Evolutionary conservation across 768 basidiomycete species (phyloP).

Genomic region (Collybia nuda): DNA sequence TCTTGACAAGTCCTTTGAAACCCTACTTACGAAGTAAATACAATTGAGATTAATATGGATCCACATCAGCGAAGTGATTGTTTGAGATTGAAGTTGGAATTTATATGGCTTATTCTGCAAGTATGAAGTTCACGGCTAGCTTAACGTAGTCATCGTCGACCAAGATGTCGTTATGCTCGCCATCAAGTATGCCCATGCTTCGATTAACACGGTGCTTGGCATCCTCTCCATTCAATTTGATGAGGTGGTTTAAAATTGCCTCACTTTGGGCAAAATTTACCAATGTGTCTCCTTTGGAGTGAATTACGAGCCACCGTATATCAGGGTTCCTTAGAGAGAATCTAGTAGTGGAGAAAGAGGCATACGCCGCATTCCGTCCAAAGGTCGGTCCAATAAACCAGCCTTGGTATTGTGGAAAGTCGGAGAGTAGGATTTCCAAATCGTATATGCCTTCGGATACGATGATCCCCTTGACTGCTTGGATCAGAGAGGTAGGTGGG

Average conservation of each 20-base stretch:
- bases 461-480: slow-evolving; percentile 51
- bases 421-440: slow-evolving; percentile 58
- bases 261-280: slow-evolving; percentile 65
- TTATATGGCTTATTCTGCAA: slow-evolving; percentile 6
- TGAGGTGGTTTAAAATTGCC: slow-evolving; percentile 57
- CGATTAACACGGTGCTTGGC: slow-evolving; percentile 18
- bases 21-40: slow-evolving; percentile 6
- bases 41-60: not conserved
- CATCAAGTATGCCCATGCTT: slow-evolving; percentile 40
- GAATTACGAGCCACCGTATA: slow-evolving; percentile 70
- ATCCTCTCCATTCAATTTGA: slow-evolving; percentile 28
- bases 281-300: slow-evolving; percentile 71
- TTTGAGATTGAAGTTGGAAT: not conserved
- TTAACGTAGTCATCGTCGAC: slow-evolving; percentile 38
- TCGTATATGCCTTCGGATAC: slow-evolving; percentile 82
- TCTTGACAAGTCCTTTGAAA: slow-evolving; percentile 59
- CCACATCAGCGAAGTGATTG: not conserved
- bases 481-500: slow-evolving; percentile 42
- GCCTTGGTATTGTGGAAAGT: slow-evolving; percentile 64
- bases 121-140: slow-evolving; percentile 44
- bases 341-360: slow-evolving; percentile 41
- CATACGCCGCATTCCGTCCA: slow-evolving; percentile 49
- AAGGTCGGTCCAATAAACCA: slow-evolving; percentile 75
- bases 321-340: slow-evolving; percentile 34
- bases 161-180: slow-evolving; percentile 59